phyloP scores from a whole-genome alignment of 83 land plant species.

The Picea abies region DNA sequence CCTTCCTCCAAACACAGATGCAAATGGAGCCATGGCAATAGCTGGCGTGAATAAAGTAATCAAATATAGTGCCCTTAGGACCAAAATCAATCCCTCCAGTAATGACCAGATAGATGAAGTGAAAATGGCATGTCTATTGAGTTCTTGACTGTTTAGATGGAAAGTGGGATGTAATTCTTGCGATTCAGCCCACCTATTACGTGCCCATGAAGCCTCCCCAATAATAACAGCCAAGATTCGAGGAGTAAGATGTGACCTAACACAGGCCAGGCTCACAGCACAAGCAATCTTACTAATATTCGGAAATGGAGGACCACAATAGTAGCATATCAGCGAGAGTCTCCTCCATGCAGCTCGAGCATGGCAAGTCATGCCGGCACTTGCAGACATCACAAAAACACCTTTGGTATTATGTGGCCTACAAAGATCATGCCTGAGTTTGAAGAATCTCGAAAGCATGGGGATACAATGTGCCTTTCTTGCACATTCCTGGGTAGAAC shows the following conservation, averaged over 20 bases:
- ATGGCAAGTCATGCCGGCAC: conserved; percentile 4
- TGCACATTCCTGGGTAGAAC: neutral
- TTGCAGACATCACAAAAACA: neutral
- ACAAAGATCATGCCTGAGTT: neutral
- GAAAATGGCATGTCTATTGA: conserved; percentile 41
- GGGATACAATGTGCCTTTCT: neutral
- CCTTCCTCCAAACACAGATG: conserved; percentile 47
- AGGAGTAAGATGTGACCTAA: conserved; percentile 69
- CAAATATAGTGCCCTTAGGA: conserved; percentile 64
- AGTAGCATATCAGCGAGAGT: conserved; percentile 19
- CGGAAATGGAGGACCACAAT: conserved; percentile 19
- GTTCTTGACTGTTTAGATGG: conserved; percentile 36
- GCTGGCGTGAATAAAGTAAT: conserved; percentile 71
- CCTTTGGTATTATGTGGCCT: neutral
- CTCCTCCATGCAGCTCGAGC: conserved; percentile 35
- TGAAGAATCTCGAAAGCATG: neutral
- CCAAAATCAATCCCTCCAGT: conserved; percentile 51
- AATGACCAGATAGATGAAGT: conserved; percentile 36
- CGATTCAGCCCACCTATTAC: conserved; percentile 36
- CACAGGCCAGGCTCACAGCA: conserved; percentile 69
- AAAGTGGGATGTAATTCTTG: conserved; percentile 26
- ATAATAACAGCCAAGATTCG: conserved; percentile 62
- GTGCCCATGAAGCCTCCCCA: conserved; percentile 60
- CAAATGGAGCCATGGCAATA: conserved; percentile 79
- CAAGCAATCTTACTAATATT: conserved; percentile 40